Base-by-base conservation (phyloP, 352 stramenopile genomes). In the Phytophthora meadii region DNA sequence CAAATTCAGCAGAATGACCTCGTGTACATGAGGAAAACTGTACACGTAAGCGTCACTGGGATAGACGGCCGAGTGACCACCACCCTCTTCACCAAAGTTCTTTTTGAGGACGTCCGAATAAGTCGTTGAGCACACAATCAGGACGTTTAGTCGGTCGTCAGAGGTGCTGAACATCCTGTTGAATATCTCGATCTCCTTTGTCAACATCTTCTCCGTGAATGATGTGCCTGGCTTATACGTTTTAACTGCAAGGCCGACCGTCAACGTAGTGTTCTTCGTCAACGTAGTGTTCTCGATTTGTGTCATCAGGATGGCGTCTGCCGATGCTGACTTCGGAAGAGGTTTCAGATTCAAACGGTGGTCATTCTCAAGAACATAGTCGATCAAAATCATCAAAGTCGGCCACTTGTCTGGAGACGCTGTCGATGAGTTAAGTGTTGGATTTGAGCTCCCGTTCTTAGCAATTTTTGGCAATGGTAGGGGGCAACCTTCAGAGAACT, bases 1-100 rank as follows among this genome's bases (percentile, higher is more conserved):
- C 40, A 46, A 46, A 46, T 46, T 46, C 40, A 46, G n/a, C n/a
- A 46, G 40, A 46, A 46, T 46, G 6, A 46, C 7, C 2, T 46
- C 17, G 40, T 46, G 8, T n/a, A 46, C 19, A 46, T 34, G 6
- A 9, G 30, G 30, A 34, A 34, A 34, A 30, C 27, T 22, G 22
- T 22, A 22, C 22, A 22, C 22, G 27, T 30, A 4, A 30, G 27
- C 8, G 30, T 11, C 30, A 9, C 6, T 34, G 30, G 30, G 10
- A 8, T 34, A 34, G 2, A 34, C 30, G 6, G 30, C 30, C 30
- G 30, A 34, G 30, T 34, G 2, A 2, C 30, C 30, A 11, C 8
- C 8, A 34, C 8, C 30, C 30, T 9, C 8, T 34, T 1, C 30
- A 11, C 10, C 30, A 34, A 12, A 34, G 6, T 11, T 34, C 8